Conservation (phyloP, 495 filamentous ascomycete species). For the Hypoxylon subgilvum region DNA sequence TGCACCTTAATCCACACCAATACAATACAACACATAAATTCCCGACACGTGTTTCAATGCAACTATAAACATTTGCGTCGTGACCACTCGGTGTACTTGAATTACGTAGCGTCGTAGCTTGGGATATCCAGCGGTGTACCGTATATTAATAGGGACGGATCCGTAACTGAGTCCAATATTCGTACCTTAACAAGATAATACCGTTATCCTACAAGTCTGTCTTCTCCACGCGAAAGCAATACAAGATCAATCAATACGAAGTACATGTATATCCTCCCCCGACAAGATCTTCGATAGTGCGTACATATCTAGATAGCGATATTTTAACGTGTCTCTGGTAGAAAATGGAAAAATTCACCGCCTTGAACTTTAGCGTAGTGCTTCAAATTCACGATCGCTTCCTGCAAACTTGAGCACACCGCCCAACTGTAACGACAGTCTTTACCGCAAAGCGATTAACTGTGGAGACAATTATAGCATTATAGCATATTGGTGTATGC, state of each 20-base stretch:
- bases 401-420: constrained; percentile 1
- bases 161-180: too few relatives aligned
- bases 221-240: too few relatives aligned
- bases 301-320: too few relatives aligned
- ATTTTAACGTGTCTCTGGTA: neutral
- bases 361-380: constrained; percentile 12
- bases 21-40: constrained; percentile 11
- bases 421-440: neutral
- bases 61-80: constrained; percentile 3
- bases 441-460: neutral
- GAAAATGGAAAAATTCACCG: constrained; percentile 3
- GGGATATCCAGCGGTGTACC: neutral
- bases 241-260: too few relatives aligned
- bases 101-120: neutral
- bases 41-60: constrained; percentile 10
- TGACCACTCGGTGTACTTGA: constrained; percentile 3
- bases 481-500: too few relatives aligned
- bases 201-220: too few relatives aligned
- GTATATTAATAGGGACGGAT: too few relatives aligned
- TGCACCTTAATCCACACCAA: constrained; percentile 3
- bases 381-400: constrained; percentile 12
- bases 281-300: too few relatives aligned
- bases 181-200: too few relatives aligned
- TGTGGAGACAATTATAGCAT: neutral
- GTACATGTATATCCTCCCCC: too few relatives aligned